phyloP scores from a whole-genome alignment of 306 rosid species.

The Lathyrus aphaca region DNA sequence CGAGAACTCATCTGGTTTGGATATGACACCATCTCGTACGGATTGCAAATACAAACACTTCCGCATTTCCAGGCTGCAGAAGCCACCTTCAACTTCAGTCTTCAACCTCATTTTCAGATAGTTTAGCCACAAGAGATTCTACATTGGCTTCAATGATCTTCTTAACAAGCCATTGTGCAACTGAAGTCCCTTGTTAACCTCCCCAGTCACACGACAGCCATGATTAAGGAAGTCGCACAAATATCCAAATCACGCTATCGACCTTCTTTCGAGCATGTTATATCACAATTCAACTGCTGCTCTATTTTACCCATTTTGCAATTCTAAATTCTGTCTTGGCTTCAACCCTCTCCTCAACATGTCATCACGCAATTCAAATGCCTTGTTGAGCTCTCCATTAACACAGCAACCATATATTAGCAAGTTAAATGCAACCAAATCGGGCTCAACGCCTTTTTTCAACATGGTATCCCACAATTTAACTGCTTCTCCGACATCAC shows the following conservation, averaged over 20 bases:
- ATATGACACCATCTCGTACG: conserved; percentile 6
- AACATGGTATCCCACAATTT: conserved; percentile 80
- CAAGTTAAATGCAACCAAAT: conserved; percentile 72
- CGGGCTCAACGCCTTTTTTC: conserved; percentile 77
- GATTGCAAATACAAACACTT: conserved; percentile 1
- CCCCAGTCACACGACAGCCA: conserved; percentile 58
- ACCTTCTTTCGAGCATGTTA: conserved; percentile 56
- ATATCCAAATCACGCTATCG: conserved; percentile 60
- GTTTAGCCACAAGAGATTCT: conserved; percentile 27
- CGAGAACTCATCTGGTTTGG: conserved; percentile 15
- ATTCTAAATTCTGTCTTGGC: conserved; percentile 54
- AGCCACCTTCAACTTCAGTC: conserved; percentile 23
- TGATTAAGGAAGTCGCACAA: conserved; percentile 51
- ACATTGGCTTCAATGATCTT: conserved; percentile 46
- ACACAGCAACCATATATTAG: conserved; percentile 84
- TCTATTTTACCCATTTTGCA: conserved; percentile 56
- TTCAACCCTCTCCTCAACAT: conserved; percentile 71
- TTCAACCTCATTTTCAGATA: conserved; percentile 18
- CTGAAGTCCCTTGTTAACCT: conserved; percentile 48
- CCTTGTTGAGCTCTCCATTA: conserved; percentile 69
- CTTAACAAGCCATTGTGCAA: conserved; percentile 59
- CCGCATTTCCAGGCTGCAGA: conserved; percentile 13
- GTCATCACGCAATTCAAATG: conserved; percentile 82
- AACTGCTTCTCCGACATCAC: conserved; percentile 66
- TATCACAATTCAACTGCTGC: conserved; percentile 61